Base-by-base conservation (phyloP, 495 filamentous ascomycete genomes). In the Evansstolkia leycettana region DNA sequence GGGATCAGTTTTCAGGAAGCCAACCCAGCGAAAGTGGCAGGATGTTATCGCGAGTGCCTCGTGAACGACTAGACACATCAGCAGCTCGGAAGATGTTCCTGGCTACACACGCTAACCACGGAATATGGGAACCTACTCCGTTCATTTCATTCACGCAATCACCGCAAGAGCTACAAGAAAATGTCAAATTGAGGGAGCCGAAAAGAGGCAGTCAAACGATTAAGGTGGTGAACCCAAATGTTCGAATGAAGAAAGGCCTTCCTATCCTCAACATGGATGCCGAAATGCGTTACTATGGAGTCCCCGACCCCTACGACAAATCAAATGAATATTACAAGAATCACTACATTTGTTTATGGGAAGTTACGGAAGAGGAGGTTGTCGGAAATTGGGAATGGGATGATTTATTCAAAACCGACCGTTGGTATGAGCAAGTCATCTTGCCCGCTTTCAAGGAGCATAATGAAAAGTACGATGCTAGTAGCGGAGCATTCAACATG, bases 291-390 rank as follows among this genome's bases (percentile, higher is more conserved):
- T 30, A 45, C 28, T 45, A 41, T 42, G 16, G 17, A 20, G 27
- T 45, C 1, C 12, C 12, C 29, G 36, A 45, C 37, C 31, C 39
- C 9, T 41, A 45, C 25, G 32, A 16, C 14, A 39, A 40, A 41
- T 40, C 17, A 23, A 43, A 42, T 37, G 20, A 43, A 37, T 43
- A 42, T 39, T 45, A 45, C 33, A 28, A 27, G 20, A 24, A 43
- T 37, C 32, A 37, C 31, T 41, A 45, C 28, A 24, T 43, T 37
- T 45, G 39, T 42, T 32, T 45, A 33, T 45, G 38, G 42, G 29
- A 42, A 33, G 39, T 45, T 33, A 15, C 42, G 8, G 29, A 37
- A 23, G 33, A 24, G 32, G 31, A 45, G 40, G 36, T 45, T 18
- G 19, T 42, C 14, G 39, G 42, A 5, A 19, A 43, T 10, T 45